Conservation (phyloP, 106 monocot species). For the Allium fistulosum region DNA sequence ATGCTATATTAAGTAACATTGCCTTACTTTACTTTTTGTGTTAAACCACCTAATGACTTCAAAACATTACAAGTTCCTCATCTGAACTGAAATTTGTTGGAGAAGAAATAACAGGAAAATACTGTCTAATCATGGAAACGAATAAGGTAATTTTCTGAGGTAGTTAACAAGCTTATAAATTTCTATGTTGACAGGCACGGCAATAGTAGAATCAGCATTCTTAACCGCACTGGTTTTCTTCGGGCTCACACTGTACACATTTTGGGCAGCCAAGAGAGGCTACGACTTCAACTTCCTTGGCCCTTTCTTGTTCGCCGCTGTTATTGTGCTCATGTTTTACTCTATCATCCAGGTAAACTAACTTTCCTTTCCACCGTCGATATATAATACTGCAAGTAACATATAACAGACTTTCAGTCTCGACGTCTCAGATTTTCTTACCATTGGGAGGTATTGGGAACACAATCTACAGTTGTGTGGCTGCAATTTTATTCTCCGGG, state of each 20-base stretch:
- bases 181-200: slow-evolving; percentile 24
- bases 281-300: slow-evolving; percentile 61
- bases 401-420: too few species aligned
- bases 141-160: too few species aligned
- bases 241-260: slow-evolving; percentile 50
- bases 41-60: too few species aligned
- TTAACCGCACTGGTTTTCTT: slow-evolving; percentile 27
- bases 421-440: slow-evolving; percentile 24
- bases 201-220: slow-evolving; percentile 31
- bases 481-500: slow-evolving; percentile 29
- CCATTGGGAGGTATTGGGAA: slow-evolving; percentile 27
- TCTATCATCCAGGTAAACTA: slow-evolving; percentile 26
- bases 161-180: too few species aligned
- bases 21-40: too few species aligned
- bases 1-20: too few species aligned
- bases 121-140: too few species aligned
- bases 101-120: too few species aligned
- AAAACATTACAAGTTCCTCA: too few species aligned
- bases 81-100: too few species aligned
- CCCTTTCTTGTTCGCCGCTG: slow-evolving; percentile 35
- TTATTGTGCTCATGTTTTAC: slow-evolving; percentile 27
- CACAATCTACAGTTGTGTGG: slow-evolving; percentile 28
- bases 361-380: background rate
- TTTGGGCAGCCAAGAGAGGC: slow-evolving; percentile 63
- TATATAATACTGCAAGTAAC: too few species aligned